These are phyloP conservation scores for Ananas comosus DNA, from an alignment of 176 grass and related monocot genomes.

Conservation along the genomic window DNA sequence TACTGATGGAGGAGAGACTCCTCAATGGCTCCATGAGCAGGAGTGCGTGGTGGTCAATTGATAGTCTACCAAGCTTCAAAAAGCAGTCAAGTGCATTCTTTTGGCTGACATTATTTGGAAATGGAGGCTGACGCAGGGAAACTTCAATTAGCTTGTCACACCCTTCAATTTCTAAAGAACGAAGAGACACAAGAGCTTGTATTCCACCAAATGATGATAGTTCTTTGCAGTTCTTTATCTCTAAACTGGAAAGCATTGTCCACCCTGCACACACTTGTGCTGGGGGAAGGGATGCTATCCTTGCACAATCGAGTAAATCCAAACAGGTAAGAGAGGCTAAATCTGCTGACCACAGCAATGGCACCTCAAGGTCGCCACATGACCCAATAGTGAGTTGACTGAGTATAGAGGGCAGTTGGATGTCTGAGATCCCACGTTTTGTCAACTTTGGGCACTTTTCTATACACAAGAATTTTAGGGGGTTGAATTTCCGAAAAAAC, in stretches of 20 bases:
- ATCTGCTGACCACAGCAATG: neutral
- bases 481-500: neutral
- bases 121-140: neutral
- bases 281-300: neutral
- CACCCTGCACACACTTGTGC: neutral
- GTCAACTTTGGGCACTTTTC: neutral
- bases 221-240: neutral
- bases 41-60: neutral
- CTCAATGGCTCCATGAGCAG: neutral
- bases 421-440: neutral
- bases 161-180: neutral
- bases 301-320: neutral
- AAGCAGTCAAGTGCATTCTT: neutral
- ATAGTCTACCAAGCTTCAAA: neutral
- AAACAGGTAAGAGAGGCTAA: neutral
- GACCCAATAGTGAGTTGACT: neutral
- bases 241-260: neutral
- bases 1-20: neutral
- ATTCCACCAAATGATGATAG: slow-evolving; percentile 7
- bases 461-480: neutral
- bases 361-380: neutral
- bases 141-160: neutral
- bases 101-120: neutral
- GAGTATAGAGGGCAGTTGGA: neutral
- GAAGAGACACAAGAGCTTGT: neutral